Conservation (phyloP, 1,139 yeast species). For the Pichia sp. region DNA sequence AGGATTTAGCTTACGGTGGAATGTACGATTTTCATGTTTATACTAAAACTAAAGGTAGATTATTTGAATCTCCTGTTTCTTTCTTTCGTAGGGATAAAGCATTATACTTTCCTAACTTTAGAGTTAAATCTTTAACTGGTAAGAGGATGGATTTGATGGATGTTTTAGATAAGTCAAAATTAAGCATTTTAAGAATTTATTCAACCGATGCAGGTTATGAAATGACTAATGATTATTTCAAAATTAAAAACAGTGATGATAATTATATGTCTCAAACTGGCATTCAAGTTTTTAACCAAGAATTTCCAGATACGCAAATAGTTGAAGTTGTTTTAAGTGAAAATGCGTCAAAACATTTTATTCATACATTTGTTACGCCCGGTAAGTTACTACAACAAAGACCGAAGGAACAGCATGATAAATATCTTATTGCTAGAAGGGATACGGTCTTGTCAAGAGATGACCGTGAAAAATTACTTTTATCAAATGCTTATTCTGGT, state of each 20-base stretch:
- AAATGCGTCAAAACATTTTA: conserved; percentile 56
- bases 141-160: conserved; percentile 38
- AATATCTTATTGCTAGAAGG: conserved; percentile 60
- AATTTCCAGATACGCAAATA: conserved; percentile 54
- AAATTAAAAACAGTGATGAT: conserved; percentile 33
- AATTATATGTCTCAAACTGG: conserved; percentile 35
- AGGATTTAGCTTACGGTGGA: conserved; percentile 81
- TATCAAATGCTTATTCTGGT: conserved; percentile 78
- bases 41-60: conserved; percentile 74
- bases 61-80: conserved; percentile 73
- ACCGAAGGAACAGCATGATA: conserved; percentile 47
- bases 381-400: conserved; percentile 19
- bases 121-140: conserved; percentile 48
- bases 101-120: conserved; percentile 77
- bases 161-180: conserved; percentile 40
- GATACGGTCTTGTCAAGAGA: conserved; percentile 50
- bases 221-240: conserved; percentile 57
- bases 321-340: conserved; percentile 73
- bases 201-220: conserved; percentile 70
- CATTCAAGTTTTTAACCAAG: conserved; percentile 27
- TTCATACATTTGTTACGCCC: conserved; percentile 42
- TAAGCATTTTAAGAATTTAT: conserved; percentile 59
- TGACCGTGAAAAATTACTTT: conserved; percentile 52
- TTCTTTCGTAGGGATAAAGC: conserved; percentile 73
- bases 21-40: conserved; percentile 78